Percentiles rank a stretch among this genome's conserved stretches.
Evolutionary conservation across 495 filamentous ascomycete genomes (phyloP).

Genomic region (Podospora comata): DNA sequence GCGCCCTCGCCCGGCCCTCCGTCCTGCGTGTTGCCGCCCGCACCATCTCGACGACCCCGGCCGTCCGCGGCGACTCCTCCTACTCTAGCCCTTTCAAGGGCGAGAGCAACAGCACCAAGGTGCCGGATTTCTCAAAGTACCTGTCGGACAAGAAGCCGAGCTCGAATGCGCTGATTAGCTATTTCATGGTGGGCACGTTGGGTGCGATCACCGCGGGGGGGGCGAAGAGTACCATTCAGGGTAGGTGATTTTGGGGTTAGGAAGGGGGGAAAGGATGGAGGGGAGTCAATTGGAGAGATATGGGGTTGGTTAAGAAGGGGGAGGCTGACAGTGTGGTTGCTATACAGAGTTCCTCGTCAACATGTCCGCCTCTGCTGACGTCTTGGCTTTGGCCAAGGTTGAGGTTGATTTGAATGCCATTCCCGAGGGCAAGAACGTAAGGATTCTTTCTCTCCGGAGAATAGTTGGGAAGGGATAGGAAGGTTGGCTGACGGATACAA

Average conservation of each 20-base stretch:
- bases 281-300: slow-evolving; percentile 9
- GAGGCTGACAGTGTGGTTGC: slow-evolving; percentile 20
- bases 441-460: slow-evolving; percentile 26
- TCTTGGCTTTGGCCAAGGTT: slow-evolving; percentile 98
- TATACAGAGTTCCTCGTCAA: slow-evolving; percentile 92
- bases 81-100: slow-evolving; percentile 60
- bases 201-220: slow-evolving; percentile 86
- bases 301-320: neutral
- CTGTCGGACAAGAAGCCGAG: slow-evolving; percentile 59
- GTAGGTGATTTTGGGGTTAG: slow-evolving; percentile 42
- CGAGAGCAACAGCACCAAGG: slow-evolving; percentile 57
- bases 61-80: slow-evolving; percentile 35
- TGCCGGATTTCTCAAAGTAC: slow-evolving; percentile 91
- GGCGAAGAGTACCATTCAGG: slow-evolving; percentile 94
- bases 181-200: slow-evolving; percentile 98
- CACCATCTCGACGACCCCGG: slow-evolving; percentile 46
- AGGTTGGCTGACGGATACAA: neutral
- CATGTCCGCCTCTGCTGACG: slow-evolving; percentile 99
- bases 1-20: slow-evolving; percentile 45
- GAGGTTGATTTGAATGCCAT: slow-evolving; percentile 90
- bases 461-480: neutral
- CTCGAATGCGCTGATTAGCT: slow-evolving; percentile 82
- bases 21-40: slow-evolving; percentile 37
- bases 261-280: neutral
- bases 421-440: slow-evolving; percentile 98